Evolutionary conservation across 176 grass and related monocot genomes (phyloP).

Genomic region (Ensete ventricosum): DNA sequence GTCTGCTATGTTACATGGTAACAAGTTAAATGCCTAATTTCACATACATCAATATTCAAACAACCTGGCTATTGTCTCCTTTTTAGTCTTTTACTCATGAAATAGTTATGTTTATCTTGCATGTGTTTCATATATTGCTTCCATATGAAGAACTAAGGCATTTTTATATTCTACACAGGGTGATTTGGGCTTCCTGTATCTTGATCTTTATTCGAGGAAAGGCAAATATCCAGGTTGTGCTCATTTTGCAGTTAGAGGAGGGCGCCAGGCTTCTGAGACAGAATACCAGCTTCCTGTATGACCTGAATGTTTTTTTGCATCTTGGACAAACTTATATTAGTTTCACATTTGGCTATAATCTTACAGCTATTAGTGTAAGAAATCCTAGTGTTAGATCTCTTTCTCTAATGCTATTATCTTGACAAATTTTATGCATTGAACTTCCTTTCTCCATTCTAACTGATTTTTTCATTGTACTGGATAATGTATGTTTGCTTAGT

Average conservation of each 20-base stretch:
- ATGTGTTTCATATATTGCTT: background rate
- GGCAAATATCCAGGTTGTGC: constrained; percentile 85
- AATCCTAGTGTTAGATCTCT: background rate
- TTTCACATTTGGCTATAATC: background rate
- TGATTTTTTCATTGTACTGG: background rate
- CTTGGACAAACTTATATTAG: background rate
- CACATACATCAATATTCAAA: background rate
- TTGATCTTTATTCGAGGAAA: constrained; percentile 90
- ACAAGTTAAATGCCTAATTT: background rate
- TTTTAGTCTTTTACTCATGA: background rate
- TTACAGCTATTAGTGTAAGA: background rate
- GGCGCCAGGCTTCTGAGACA: constrained; percentile 41
- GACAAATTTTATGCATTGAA: too few species aligned
- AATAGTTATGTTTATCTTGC: background rate
- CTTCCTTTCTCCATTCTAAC: background rate
- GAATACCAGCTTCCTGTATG: constrained; percentile 79
- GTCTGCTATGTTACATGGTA: background rate
- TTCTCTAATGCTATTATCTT: too few species aligned
- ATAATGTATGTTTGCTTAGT: background rate
- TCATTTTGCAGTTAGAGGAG: constrained; percentile 95
- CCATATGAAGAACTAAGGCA: constrained; percentile 5
- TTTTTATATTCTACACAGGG: constrained; percentile 43
- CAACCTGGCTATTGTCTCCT: background rate
- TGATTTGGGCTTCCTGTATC: constrained; percentile 89
- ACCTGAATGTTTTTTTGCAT: background rate